Percentiles rank a stretch among this genome's conserved stretches.
Evolutionary conservation across 2,329 filamentous ascomycete species (phyloP).

Genomic region (Stromatinia cepivora): DNA sequence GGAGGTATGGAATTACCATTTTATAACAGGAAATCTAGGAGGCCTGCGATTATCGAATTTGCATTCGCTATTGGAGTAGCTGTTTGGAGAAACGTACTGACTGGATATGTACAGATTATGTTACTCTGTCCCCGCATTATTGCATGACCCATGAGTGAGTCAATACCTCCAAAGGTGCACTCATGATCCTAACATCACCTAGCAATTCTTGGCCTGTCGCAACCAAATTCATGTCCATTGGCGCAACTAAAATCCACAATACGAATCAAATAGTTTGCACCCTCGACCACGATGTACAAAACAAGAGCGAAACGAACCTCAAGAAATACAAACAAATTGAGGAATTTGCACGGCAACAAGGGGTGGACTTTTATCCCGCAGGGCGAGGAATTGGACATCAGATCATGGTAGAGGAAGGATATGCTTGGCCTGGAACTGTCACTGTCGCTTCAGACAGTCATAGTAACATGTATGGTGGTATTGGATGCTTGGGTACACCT

Average conservation of each 20-base stretch:
- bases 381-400: conserved; percentile 87
- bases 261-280: conserved; percentile 77
- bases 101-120: conserved; percentile 60
- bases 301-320: conserved; percentile 73
- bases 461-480: conserved; percentile 79
- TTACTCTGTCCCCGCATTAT: conserved; percentile 68
- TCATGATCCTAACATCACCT: conserved; percentile 55
- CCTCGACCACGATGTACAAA: conserved; percentile 86
- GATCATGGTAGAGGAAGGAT: conserved; percentile 84
- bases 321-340: conserved; percentile 83
- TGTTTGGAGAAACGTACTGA: not conserved
- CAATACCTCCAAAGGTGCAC: not conserved
- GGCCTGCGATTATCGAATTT: too few species aligned
- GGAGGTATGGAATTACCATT: conserved; percentile 47
- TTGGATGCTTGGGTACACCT: conserved; percentile 74
- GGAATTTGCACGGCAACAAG: conserved; percentile 76
- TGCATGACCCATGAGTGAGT: conserved; percentile 63
- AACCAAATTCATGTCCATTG: conserved; percentile 78
- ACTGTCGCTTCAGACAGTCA: conserved; percentile 78
- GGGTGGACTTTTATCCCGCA: conserved; percentile 74
- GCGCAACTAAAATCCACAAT: conserved; percentile 71
- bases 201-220: conserved; percentile 73
- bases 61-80: not conserved
- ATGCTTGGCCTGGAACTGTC: conserved; percentile 81
- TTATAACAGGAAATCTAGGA: not conserved